Evolutionary conservation across 371 early-diverging fungal species (phyloP).

Genomic region (Rhizopus sp.): DNA sequence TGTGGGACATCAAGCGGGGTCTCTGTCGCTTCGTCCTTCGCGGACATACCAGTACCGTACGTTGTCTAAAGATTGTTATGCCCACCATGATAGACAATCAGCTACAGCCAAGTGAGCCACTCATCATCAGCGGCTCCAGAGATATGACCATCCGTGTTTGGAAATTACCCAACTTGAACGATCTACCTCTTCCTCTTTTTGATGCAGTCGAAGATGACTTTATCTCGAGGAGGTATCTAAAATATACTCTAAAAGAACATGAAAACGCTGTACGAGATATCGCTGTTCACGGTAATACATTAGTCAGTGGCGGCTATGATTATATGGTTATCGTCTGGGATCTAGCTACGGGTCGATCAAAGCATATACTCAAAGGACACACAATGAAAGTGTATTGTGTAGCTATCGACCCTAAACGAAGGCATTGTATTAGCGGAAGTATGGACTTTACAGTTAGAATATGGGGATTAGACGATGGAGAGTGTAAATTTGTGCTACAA

Average conservation of each 20-base stretch:
- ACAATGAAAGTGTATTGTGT: constrained; percentile 92
- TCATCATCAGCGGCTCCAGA: constrained; percentile 96
- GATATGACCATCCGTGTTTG: constrained; percentile 97
- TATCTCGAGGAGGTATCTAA: constrained; percentile 12
- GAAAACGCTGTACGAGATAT: constrained; percentile 92
- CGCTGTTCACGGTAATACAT: constrained; percentile 82
- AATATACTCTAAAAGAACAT: constrained; percentile 84
- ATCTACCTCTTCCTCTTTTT: constrained; percentile 40
- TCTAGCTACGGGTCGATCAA: constrained; percentile 62
- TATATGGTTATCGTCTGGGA: constrained; percentile 94
- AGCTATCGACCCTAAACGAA: constrained; percentile 81
- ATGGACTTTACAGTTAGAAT: constrained; percentile 96
- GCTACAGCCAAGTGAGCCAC: constrained; percentile 68
- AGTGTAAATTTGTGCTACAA: constrained; percentile 61
- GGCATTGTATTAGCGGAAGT: constrained; percentile 91
- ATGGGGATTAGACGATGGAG: constrained; percentile 93
- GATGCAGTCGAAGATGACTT: constrained; percentile 20
- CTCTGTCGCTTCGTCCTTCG: constrained; percentile 85
- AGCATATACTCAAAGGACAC: constrained; percentile 76
- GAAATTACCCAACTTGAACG: constrained; percentile 80
- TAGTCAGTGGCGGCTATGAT: constrained; percentile 98
- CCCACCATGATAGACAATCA: constrained; percentile 57
- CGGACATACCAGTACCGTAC: constrained; percentile 96
- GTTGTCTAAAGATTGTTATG: constrained; percentile 90
- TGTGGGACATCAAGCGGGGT: constrained; percentile 95